Base-by-base conservation (phyloP, 2,329 filamentous ascomycete genomes). In the Eurotiales sp. region DNA sequence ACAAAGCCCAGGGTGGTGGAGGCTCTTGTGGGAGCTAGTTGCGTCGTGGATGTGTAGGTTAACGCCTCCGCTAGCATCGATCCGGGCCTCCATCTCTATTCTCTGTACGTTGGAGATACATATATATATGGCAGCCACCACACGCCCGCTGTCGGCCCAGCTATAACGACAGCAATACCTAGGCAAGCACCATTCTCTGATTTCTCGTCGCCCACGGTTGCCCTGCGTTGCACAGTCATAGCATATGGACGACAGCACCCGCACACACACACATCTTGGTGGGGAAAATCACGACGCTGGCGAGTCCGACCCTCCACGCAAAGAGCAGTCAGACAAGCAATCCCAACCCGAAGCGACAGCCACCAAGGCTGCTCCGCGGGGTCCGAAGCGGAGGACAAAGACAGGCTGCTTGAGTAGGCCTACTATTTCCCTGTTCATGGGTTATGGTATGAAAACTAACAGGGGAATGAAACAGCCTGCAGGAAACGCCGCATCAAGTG, bases 401-500 rank as follows among this genome's bases (percentile, higher is more conserved):
- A 96, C 91, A 2, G 91, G 91, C 12, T 96, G 91, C 67, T 72
- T 96, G 55, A 96, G 87, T 90, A 79, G 69, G 86, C 77, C 15
- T 11, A 15, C n/a, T n/a, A n/a, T n/a, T n/a, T n/a, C n/a, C n/a
- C n/a, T n/a, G n/a, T n/a, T n/a, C n/a, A n/a, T n/a, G n/a, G n/a
- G n/a, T n/a, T n/a, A n/a, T n/a, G n/a, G n/a, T n/a, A n/a, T n/a
- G n/a, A n/a, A n/a, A n/a, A n/a, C n/a, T n/a, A n/a, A n/a, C n/a
- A n/a, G n/a, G n/a, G n/a, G n/a, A n/a, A n/a, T n/a, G n/a, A n/a
- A n/a, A 51, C 57, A 91, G 88, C 93, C 52, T 99, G 93, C 72
- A 87, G 93, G 57, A 92, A 88, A 72, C 86, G 93, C 48, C 87
- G 93, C 56, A 97, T 99, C 71, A 99, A 97, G 72, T 99, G 93